Base-by-base conservation (phyloP, 805 yeast species). In the Nakazawaea wyomingensis region DNA sequence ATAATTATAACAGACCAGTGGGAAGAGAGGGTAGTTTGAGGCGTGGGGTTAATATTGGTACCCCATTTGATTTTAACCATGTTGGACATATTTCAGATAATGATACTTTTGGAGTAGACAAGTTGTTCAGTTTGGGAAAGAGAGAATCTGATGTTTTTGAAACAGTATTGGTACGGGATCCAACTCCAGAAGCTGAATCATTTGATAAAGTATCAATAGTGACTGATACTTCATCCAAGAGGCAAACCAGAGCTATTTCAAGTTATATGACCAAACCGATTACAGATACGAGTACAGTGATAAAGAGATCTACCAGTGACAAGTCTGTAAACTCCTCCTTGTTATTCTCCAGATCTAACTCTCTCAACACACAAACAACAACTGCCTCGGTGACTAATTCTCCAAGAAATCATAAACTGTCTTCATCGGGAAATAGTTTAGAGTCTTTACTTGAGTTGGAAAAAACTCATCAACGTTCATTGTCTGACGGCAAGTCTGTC, bases 31-130 rank as follows among this genome's bases (percentile, higher is more conserved):
- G 4, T 20, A 26, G 10, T 21, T 5, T 18, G 14, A 22, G 18
- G 21, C 20, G 20, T 19, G 34, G 20, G 11, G 11, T 36, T 21
- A 4, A 18, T 7, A 61, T 63, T 20, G 55, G 63, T 34, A 55
- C 64, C 7, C 67, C 68, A 3, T 59, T 56, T 26, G 59, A 52
- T 0, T 62, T 62, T 48, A 50, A 50, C 32, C 68, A 63, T 40
- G 51, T 62, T 17, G 53, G 66, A 3, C 67, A 62, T 43, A 50
- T 62, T 20, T 62, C 61, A 32, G 51, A 55, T 14, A 47, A 51
- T 18, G 41, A 47, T 4, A 50, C 52, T 2, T 63, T 60, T 48
- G 68, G 68, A 0, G 43, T 62, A 4, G 60, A 60, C 11, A 49
- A 51, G 30, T 44, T 57, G 4, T 60, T 60, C 43, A 43, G 42